Conservation (phyloP, 345 rosid genomes). For the Populus tremula region DNA sequence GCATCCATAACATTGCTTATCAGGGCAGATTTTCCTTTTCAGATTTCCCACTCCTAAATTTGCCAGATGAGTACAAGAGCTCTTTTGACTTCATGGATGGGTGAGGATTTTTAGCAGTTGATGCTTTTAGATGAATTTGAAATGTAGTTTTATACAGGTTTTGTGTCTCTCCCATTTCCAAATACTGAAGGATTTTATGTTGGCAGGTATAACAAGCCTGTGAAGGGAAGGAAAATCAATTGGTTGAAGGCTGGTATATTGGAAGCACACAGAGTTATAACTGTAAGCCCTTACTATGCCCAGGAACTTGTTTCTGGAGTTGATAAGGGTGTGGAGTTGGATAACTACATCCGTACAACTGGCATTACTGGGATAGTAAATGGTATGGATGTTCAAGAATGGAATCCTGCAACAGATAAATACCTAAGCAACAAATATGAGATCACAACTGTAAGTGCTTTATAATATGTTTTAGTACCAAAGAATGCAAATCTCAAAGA, state of each 20-base stretch:
- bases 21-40: constrained; percentile 75
- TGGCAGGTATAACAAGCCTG: constrained; percentile 58
- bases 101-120: constrained; percentile 28
- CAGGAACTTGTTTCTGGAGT: constrained; percentile 72
- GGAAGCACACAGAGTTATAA: constrained; percentile 68
- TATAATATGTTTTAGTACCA: background rate
- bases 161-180: background rate
- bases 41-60: constrained; percentile 68
- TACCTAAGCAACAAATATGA: constrained; percentile 66
- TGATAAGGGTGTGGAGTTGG: constrained; percentile 82
- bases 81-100: constrained; percentile 86
- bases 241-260: constrained; percentile 95
- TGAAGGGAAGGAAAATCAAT: constrained; percentile 85
- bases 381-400: constrained; percentile 97
- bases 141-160: background rate
- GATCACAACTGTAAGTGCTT: constrained; percentile 60
- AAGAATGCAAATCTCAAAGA: background rate
- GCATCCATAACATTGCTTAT: constrained; percentile 97
- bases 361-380: constrained; percentile 70
- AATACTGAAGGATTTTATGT: constrained; percentile 1
- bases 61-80: constrained; percentile 68
- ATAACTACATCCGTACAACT: constrained; percentile 48
- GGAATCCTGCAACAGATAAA: constrained; percentile 85
- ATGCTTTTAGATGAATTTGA: background rate
- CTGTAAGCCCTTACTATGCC: constrained; percentile 88